Evolutionary conservation across 2,329 filamentous ascomycete genomes (phyloP), one percentile per base, ranked within the genome.

Genomic region (Scortechinia acanthostroma): DNA sequence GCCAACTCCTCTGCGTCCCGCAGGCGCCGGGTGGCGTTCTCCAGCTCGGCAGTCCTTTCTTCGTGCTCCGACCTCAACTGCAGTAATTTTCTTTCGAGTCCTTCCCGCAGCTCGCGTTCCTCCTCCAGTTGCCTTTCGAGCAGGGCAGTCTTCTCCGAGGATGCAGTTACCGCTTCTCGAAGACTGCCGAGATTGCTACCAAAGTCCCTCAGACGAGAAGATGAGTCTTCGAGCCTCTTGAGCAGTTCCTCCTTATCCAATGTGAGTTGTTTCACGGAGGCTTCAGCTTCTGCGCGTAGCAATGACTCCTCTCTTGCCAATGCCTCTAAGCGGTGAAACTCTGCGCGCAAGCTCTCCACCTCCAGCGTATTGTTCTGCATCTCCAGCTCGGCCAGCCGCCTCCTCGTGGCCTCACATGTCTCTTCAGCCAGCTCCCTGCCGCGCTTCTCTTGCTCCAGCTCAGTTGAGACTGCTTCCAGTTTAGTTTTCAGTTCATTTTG

Each of bases 361-460:
- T 98, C 91, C 1, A 86, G 79, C 2, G 88, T 83, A 28, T 86
- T 90, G 55, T 86, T 84, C 57, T 95, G 88, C 56, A 74, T 74
- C 58, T 97, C 91, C 2, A 98, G 72, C 53, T 96, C 90, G 4
- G 80, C 70, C 62, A 95, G 83, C 19, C 91, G 83, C 61, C 82
- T 86, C 59, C 95, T 86, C 2, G 91, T 85, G 21, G 88, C 87
- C 52, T 83, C 82, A 3, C 86, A 76, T 2, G 88, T 94, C 48
- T 96, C 91, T 57, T 98, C 93, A 0, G 93, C 90, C 14, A 96
- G 70, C 55, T 89, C 83, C 43, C 89, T 80, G 3, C 88, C 84
- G 49, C 79, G 84, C 57, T 75, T 88, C 64, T 98, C 94, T 0
- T 88, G 80, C 22, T 89, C 82, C 1, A 95, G 69, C 47, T 96